phyloP scores from a whole-genome alignment of 495 filamentous ascomycete genomes.

The Annulohypoxylon nitens region DNA sequence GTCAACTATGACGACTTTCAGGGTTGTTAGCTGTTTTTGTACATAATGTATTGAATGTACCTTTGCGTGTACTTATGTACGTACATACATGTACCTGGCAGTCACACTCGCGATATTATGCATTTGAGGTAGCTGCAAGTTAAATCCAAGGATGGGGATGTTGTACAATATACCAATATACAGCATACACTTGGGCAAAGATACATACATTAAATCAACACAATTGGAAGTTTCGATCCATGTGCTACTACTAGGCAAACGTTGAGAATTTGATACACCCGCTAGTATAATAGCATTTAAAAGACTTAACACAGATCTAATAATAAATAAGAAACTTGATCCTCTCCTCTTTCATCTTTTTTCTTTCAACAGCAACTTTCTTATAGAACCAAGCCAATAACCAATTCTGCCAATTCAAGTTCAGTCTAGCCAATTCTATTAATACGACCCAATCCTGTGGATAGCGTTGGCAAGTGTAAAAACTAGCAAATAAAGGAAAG shows the following conservation, averaged over 20 bases:
- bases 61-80: neutral
- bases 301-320: neutral
- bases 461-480: neutral
- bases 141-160: neutral
- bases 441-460: conserved; percentile 13
- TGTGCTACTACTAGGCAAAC: neutral
- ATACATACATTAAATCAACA: conserved; percentile 4
- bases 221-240: neutral
- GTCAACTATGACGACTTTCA: conserved; percentile 38
- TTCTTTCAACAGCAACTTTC: neutral
- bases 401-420: neutral
- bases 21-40: conserved; percentile 32
- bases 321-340: conserved; percentile 12
- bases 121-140: neutral
- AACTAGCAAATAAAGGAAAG: conserved; percentile 11
- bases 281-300: neutral
- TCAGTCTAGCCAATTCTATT: conserved; percentile 19
- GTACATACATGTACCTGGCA: neutral
- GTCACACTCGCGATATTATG: neutral
- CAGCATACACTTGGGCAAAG: neutral
- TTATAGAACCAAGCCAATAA: conserved; percentile 1
- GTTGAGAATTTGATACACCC: neutral
- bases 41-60: conserved; percentile 3
- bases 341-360: neutral
- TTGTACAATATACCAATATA: neutral